phyloP scores from a whole-genome alignment of 495 filamentous ascomycete genomes.

The Trichocladium antarcticum region DNA sequence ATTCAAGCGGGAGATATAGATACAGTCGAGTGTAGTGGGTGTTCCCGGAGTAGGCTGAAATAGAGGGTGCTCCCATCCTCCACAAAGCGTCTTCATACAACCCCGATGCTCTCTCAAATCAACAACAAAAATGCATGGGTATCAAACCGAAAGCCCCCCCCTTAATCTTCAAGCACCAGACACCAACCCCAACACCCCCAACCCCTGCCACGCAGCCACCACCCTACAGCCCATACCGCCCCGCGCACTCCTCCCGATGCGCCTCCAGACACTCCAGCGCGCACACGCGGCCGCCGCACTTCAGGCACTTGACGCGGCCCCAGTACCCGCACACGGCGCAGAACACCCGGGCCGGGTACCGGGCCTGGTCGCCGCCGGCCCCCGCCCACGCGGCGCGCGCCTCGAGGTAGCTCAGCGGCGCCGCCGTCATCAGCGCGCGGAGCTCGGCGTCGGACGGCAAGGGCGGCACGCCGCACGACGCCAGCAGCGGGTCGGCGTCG shows the following conservation, averaged over 20 bases:
- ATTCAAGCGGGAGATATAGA: not conserved
- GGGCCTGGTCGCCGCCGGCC: not conserved
- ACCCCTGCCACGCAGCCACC: not conserved
- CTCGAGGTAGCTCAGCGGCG: conserved; percentile 69
- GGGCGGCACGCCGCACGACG: conserved; percentile 49
- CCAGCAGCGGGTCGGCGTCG: conserved; percentile 54
- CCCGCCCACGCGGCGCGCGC: conserved; percentile 49
- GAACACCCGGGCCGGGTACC: conserved; percentile 55
- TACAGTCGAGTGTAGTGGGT: no score
- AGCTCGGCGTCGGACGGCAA: conserved; percentile 59
- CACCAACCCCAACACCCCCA: not conserved
- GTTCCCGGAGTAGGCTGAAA: no score
- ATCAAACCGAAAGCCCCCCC: conserved; percentile 6
- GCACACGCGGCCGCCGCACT: conserved; percentile 70
- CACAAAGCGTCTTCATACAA: no score
- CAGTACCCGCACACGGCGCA: conserved; percentile 91
- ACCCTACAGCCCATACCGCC: conserved; percentile 54
- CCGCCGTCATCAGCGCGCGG: conserved; percentile 53
- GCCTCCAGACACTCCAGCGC: conserved; percentile 68
- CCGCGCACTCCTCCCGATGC: conserved; percentile 61
- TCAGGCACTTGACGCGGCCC: conserved; percentile 75
- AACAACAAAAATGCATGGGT: conserved; percentile 10
- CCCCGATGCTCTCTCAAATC: no score
- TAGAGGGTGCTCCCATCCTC: no score
- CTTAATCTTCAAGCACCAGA: not conserved